A percentile compares a stretch with the other conserved stretches of the same genome.
phyloP scores from a whole-genome alignment of 176 grass and related monocot species.

The Oryza coarctata region DNA sequence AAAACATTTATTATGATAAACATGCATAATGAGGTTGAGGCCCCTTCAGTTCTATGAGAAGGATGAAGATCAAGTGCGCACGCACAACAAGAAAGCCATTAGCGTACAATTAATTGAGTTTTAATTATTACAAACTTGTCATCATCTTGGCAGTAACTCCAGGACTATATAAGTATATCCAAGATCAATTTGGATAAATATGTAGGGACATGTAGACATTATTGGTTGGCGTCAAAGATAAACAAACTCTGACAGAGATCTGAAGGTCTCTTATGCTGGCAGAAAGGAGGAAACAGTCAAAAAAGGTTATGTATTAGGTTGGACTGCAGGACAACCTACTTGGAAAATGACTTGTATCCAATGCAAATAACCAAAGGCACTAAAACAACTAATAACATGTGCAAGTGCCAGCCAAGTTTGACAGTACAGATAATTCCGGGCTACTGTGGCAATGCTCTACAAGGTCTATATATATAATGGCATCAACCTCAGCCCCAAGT shows the following conservation, averaged over 20 bases:
- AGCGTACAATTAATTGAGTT: too few relatives aligned
- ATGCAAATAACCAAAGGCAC: conserved; percentile 13
- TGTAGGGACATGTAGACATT: background rate
- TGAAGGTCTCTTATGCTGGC: conserved; percentile 21
- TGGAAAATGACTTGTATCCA: conserved; percentile 12
- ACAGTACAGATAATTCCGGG: background rate
- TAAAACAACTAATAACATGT: conserved; percentile 18
- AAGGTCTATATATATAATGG: conserved; percentile 28
- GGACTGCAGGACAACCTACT: background rate
- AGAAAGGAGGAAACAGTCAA: conserved; percentile 20
- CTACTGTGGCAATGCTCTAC: background rate
- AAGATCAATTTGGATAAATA: conserved; percentile 21
- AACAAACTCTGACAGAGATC: conserved; percentile 30
- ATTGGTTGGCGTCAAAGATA: conserved; percentile 25
- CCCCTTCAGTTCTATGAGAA: too few relatives aligned
- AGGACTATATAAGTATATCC: background rate
- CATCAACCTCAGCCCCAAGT: conserved; percentile 12
- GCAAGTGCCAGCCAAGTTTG: conserved; percentile 25
- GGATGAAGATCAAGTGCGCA: too few relatives aligned
- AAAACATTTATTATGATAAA: background rate
- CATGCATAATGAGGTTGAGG: conserved; percentile 3
- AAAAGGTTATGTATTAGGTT: conserved; percentile 37
- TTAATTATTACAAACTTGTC: too few relatives aligned
- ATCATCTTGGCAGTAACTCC: conserved; percentile 5
- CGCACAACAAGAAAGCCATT: too few relatives aligned